Evolutionary conservation across 345 rosid species (phyloP), one percentile per base, ranked within the genome.

Genomic region (Pistacia vera): DNA sequence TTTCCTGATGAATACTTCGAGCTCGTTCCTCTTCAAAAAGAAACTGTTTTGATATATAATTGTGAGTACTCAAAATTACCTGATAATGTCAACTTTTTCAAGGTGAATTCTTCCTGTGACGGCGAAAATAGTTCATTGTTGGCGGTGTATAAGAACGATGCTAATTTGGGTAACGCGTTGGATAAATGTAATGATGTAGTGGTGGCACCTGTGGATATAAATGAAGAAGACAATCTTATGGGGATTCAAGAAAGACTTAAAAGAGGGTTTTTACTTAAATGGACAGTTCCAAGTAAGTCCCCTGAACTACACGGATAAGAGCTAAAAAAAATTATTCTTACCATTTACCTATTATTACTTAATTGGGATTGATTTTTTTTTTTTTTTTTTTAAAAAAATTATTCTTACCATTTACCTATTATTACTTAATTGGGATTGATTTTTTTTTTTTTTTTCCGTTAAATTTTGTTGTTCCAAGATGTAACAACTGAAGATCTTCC

Each of bases 201-300:
- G 56, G 30, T 13, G 81, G 79, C 61, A 1, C 83, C 86, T 0
- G 90, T 84, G 74, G 84, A 63, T 18, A 57, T 2, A 11, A 0
- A 38, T 5, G n/a, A 70, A 12, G 36, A 41, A 8, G 52, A 69
- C 3, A 0, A 2, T n/a, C 5, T 0, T 17, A 30, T 30, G 33
- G 77, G 17, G 54, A 36, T 63, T 7, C 65, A 9, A 59, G 62
- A 16, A 14, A 52, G 68, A 63, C 4, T 86, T 44, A 65, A 68
- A 2, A 70, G 67, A 14, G 91, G 90, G 73, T 89, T 87, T 71
- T 2, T 65, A 81, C 5, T 87, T 85, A 75, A 63, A 4, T 89
- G 88, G 91, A 66, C 3, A 38, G 91, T 0, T 30, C 33, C 86
- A 20, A 85, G 84, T 65, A 2, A 83, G 55, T 89, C 91, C 70